phyloP scores from a whole-genome alignment of 768 basidiomycete species.

The Coprinopsis cinerea region DNA sequence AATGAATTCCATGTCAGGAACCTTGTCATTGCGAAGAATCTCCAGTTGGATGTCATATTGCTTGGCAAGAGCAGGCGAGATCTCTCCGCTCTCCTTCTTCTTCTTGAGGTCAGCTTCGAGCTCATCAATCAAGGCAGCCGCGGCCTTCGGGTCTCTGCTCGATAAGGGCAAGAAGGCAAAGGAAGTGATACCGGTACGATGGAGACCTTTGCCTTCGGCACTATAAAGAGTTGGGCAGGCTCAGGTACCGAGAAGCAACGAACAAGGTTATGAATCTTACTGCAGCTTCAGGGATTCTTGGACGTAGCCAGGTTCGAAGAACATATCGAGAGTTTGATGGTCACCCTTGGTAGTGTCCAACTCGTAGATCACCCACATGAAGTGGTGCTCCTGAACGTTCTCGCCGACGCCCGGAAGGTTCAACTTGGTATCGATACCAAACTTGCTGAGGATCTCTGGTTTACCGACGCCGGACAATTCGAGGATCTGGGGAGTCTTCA shows the following conservation, averaged over 20 bases:
- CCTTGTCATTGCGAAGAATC: conserved; percentile 18
- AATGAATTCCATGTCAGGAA: conserved; percentile 23
- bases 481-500: conserved; percentile 15
- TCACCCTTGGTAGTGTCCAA: conserved; percentile 6
- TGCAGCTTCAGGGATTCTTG: conserved; percentile 6
- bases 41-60: conserved; percentile 35
- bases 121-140: conserved; percentile 15
- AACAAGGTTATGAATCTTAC: no score
- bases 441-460: conserved; percentile 8
- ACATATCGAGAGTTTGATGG: conserved; percentile 8
- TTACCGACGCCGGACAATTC: conserved; percentile 16
- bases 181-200: conserved; percentile 21
- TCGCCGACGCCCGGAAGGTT: conserved; percentile 15
- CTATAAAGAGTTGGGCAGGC: no score
- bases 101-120: conserved; percentile 21
- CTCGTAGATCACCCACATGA: conserved; percentile 6
- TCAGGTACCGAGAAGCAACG: no score
- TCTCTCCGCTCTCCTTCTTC: conserved; percentile 16
- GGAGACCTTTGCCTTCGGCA: conserved; percentile 19
- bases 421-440: conserved; percentile 13
- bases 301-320: conserved; percentile 4
- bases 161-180: conserved; percentile 25
- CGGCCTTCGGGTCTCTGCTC: conserved; percentile 13
- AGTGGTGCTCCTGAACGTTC: conserved; percentile 14
- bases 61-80: conserved; percentile 29